phyloP scores from a whole-genome alignment of 192 early-diverging fungal species.

The Coemansia sp. region DNA sequence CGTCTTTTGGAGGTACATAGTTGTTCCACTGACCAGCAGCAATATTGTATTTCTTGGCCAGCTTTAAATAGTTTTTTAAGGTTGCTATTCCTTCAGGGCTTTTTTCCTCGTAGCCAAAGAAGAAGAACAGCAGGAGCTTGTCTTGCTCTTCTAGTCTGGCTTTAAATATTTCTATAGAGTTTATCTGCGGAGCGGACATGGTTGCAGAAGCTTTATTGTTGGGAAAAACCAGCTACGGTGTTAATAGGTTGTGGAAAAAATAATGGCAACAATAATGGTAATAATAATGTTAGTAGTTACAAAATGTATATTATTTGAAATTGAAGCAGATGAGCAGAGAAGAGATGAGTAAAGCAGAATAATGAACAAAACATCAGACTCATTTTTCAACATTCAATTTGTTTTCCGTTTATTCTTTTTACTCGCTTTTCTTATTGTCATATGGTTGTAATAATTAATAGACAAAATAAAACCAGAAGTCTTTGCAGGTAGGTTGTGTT shows the following conservation, averaged over 20 bases:
- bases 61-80: neutral
- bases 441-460: too few relatives aligned
- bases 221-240: neutral
- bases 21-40: neutral
- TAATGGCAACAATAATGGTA: neutral
- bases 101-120: neutral
- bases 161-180: neutral
- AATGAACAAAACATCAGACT: too few relatives aligned
- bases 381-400: too few relatives aligned
- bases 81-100: neutral
- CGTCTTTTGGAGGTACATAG: neutral
- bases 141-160: neutral
- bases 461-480: too few relatives aligned
- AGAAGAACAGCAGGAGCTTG: neutral
- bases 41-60: neutral
- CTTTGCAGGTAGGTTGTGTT: too few relatives aligned
- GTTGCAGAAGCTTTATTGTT: too few relatives aligned
- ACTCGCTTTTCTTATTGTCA: too few relatives aligned
- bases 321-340: too few relatives aligned
- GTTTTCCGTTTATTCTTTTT: too few relatives aligned
- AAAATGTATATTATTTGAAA: too few relatives aligned
- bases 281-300: too few relatives aligned
- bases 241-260: neutral
- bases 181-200: neutral
- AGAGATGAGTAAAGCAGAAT: too few relatives aligned